Conservation (phyloP, 176 grass and related monocot genomes). For the bread wheat (Triticum aestivum) region IWGSC_CS_RefSeq_v2.1 NC_057801.1:542912624-542913123, state of each 20-base stretch:
- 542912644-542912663: background rate
- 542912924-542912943: slow-evolving; percentile 69
- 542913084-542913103: background rate
- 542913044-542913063: slow-evolving; percentile 44
- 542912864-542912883: slow-evolving; percentile 79
- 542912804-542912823: background rate
- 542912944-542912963: slow-evolving; percentile 96
- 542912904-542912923: slow-evolving; percentile 26
- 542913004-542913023: slow-evolving; percentile 95
- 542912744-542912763: slow-evolving; percentile 78
- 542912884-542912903: slow-evolving; percentile 74
- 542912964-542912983: slow-evolving; percentile 80
- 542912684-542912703: slow-evolving; percentile 52
- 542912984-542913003: slow-evolving; percentile 73
- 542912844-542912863: slow-evolving; percentile 81
- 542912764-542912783: background rate
- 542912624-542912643: background rate
- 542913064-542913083: slow-evolving; percentile 97
- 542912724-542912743: slow-evolving; percentile 89
- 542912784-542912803: background rate
- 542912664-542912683: background rate
- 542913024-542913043: slow-evolving; percentile 43
- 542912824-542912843: background rate
- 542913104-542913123: background rate
- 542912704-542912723: slow-evolving; percentile 75